Conservation (phyloP, 805 yeast species). For the Priceomyces medius region DNA sequence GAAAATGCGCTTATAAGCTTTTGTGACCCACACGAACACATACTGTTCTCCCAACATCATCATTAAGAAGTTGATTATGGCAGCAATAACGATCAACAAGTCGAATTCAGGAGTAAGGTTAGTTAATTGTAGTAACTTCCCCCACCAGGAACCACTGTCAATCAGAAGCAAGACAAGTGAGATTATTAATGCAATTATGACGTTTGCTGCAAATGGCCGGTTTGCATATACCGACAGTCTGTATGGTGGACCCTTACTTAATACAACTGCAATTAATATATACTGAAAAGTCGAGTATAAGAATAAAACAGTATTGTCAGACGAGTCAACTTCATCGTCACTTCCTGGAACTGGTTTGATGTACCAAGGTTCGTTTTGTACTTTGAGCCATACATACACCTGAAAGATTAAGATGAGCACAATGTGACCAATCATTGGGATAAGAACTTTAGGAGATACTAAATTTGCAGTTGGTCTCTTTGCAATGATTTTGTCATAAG, state of each 20-base stretch:
- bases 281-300: conserved; percentile 85
- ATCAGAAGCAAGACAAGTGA: conserved; percentile 58
- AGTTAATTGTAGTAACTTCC: conserved; percentile 75
- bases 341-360: conserved; percentile 77
- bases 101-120: conserved; percentile 52
- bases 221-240: conserved; percentile 71
- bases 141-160: conserved; percentile 53
- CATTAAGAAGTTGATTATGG: conserved; percentile 48
- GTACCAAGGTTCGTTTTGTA: conserved; percentile 70
- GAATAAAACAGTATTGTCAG: conserved; percentile 88
- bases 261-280: conserved; percentile 75
- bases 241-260: conserved; percentile 92
- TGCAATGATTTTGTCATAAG: conserved; percentile 54
- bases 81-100: conserved; percentile 45
- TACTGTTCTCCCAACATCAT: conserved; percentile 47
- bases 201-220: conserved; percentile 66
- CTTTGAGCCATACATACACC: conserved; percentile 60
- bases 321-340: conserved; percentile 73
- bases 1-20: conserved; percentile 33
- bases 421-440: conserved; percentile 81
- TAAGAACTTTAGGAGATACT: conserved; percentile 81
- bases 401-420: conserved; percentile 64
- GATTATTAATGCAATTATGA: conserved; percentile 46
- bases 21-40: conserved; percentile 43
- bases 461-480: conserved; percentile 94